Conservation (phyloP, 2,329 filamentous ascomycete genomes). For the Ophiostoma sp. region DNA sequence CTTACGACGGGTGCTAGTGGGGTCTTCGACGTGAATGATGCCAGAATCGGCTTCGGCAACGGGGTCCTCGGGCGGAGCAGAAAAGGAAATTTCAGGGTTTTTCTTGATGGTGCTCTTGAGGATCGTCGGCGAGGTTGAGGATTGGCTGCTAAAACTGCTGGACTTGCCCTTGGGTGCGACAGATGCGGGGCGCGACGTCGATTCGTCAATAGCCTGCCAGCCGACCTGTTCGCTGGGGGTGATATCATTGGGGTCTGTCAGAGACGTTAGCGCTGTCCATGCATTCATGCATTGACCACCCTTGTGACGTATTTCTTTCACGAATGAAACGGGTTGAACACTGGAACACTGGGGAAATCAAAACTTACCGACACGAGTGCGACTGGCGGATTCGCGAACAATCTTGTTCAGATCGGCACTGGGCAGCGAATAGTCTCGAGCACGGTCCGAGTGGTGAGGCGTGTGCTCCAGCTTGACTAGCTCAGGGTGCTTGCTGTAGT, state of each 20-base stretch:
- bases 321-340: neutral
- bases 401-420: conserved; percentile 87
- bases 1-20: conserved; percentile 39
- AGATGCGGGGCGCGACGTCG: conserved; percentile 54
- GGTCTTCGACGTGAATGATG: conserved; percentile 74
- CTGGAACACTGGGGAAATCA: neutral
- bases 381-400: conserved; percentile 64
- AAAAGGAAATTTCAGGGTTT: conserved; percentile 31
- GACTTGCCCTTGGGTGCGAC: conserved; percentile 16
- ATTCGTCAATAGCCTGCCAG: conserved; percentile 81
- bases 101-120: conserved; percentile 25
- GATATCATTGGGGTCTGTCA: conserved; percentile 56
- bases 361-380: conserved; percentile 46
- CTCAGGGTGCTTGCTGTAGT: conserved; percentile 90
- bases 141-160: conserved; percentile 2
- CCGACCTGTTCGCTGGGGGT: conserved; percentile 89
- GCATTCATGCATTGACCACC: neutral
- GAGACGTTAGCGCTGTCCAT: conserved; percentile 27
- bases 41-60: conserved; percentile 35
- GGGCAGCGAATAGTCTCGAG: conserved; percentile 74
- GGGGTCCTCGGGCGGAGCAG: conserved; percentile 36
- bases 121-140: neutral
- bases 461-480: conserved; percentile 67
- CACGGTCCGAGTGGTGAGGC: conserved; percentile 49
- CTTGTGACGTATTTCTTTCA: neutral